These are phyloP conservation scores for Tylopilus sp. DNA, from an alignment of 1,284 basidiomycete genomes.

Conservation along the genomic window DNA sequence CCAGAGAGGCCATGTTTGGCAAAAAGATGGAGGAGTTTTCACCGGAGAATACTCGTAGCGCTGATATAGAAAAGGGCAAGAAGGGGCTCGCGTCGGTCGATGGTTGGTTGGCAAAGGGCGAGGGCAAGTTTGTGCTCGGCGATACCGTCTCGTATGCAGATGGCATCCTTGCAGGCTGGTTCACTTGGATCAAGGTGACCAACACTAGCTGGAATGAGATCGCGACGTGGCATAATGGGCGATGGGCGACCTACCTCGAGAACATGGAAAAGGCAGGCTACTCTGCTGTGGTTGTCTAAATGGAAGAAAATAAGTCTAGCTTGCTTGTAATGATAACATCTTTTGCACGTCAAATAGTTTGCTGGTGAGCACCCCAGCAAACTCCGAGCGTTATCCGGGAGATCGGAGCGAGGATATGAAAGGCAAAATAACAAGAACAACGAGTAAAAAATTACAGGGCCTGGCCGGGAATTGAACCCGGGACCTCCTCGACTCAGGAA, in stretches of 20 bases:
- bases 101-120: constrained; percentile 27
- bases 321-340: neutral
- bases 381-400: constrained; percentile 3
- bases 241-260: constrained; percentile 32
- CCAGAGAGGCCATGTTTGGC: constrained; percentile 30
- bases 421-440: neutral
- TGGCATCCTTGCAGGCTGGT: constrained; percentile 27
- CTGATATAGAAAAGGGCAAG: constrained; percentile 26
- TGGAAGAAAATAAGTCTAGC: neutral
- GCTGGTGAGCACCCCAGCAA: constrained; percentile 1
- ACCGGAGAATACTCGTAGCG: constrained; percentile 28
- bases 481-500: constrained; percentile 67
- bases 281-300: constrained; percentile 9
- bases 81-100: constrained; percentile 25
- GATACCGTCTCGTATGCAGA: constrained; percentile 37
- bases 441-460: no score
- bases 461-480: constrained; percentile 83
- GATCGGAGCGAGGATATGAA: neutral
- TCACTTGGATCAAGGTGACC: constrained; percentile 29
- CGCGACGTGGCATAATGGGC: constrained; percentile 33
- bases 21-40: constrained; percentile 35
- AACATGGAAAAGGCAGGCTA: constrained; percentile 29
- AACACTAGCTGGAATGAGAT: constrained; percentile 29
- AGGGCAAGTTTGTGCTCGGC: constrained; percentile 35
- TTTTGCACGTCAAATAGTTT: neutral